Evolutionary conservation across 1,284 basidiomycete genomes (phyloP).

Genomic region (Amylostereum areolatum): DNA sequence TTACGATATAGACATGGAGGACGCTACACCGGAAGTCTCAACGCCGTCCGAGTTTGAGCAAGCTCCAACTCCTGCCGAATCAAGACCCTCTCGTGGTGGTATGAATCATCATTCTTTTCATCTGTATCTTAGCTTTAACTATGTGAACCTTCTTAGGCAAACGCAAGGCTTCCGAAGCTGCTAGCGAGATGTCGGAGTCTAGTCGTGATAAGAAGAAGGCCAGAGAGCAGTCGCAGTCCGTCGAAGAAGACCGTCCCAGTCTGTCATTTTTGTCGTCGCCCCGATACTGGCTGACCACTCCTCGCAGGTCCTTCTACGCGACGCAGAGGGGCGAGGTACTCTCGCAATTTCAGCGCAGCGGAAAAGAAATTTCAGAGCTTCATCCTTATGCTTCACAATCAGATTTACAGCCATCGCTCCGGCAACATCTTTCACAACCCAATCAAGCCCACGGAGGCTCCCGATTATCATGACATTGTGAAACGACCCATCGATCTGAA

Average conservation of each 20-base stretch:
- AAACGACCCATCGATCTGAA: conserved; percentile 91
- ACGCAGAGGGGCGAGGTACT: conserved; percentile 11
- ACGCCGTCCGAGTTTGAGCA: too few relatives aligned
- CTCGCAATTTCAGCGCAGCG: conserved; percentile 25
- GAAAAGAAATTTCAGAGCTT: conserved; percentile 76
- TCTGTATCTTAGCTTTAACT: neutral
- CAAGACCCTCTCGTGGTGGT: too few relatives aligned
- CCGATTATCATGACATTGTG: conserved; percentile 87
- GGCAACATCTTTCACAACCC: conserved; percentile 89
- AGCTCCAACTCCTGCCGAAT: too few relatives aligned
- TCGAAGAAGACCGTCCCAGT: conserved; percentile 51
- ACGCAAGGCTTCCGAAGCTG: conserved; percentile 57
- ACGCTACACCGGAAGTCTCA: too few relatives aligned
- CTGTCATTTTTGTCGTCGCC: neutral
- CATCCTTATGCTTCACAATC: conserved; percentile 73
- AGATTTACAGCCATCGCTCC: conserved; percentile 79
- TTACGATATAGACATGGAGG: too few relatives aligned
- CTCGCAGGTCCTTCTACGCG: conserved; percentile 17
- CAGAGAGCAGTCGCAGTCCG: conserved; percentile 63
- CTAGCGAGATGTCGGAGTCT: conserved; percentile 38
- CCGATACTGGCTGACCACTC: neutral
- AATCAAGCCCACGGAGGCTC: conserved; percentile 82
- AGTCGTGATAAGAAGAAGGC: conserved; percentile 55
- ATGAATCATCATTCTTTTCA: too few relatives aligned
- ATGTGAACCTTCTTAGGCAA: conserved; percentile 39